Evolutionary conservation across 225 moss, liverwort and hornwort species (phyloP).

Genomic region (Pseudoscleropodium purum): DNA sequence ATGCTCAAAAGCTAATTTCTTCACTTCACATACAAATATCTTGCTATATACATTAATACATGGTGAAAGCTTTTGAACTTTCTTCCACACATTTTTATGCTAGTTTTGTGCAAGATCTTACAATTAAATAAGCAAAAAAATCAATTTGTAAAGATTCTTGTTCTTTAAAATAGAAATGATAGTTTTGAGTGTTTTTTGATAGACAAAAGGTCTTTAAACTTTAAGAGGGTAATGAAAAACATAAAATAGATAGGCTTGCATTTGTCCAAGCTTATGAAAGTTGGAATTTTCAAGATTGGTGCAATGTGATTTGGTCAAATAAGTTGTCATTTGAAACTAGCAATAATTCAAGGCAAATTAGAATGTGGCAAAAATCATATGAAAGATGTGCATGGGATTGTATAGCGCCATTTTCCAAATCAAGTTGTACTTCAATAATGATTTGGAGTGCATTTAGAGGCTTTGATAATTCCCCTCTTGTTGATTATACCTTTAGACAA

Average conservation of each 20-base stretch:
- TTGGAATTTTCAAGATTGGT: not conserved
- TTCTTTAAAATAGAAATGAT: not conserved
- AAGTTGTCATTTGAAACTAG: not conserved
- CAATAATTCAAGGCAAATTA: not conserved
- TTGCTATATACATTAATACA: not conserved
- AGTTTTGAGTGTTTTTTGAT: not conserved
- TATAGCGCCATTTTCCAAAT: not conserved
- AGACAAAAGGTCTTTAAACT: not conserved
- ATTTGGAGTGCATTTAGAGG: no score
- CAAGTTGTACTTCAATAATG: fast-evolving
- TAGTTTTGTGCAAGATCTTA: not conserved
- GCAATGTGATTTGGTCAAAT: fast-evolving
- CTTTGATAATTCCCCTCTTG: not conserved
- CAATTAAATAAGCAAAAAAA: not conserved
- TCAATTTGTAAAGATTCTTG: fast-evolving
- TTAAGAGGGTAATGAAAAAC: not conserved
- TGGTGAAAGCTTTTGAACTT: not conserved
- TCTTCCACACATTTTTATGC: not conserved
- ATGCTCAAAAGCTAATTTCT: not conserved
- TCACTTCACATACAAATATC: not conserved
- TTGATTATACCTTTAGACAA: no score
- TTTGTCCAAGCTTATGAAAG: not conserved
- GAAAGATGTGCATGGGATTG: not conserved
- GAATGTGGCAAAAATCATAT: not conserved
- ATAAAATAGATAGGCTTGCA: fast-evolving